Percentiles rank a stretch among this genome's conserved stretches.
Evolutionary conservation across 805 yeast species (phyloP).

Genomic region (Phaffomyces opuntiae): DNA sequence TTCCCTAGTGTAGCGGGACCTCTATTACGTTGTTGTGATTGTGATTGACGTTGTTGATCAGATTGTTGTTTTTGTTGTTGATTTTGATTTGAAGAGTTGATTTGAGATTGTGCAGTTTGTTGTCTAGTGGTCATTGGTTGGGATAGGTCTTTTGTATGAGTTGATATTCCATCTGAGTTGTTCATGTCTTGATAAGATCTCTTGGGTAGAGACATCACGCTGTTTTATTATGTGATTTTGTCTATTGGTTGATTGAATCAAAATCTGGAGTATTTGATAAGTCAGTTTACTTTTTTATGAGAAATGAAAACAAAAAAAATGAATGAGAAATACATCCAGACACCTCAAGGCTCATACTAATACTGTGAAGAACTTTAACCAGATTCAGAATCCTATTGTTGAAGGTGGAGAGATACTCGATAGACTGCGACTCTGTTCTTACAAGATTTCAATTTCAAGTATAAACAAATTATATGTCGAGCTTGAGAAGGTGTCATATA

Average conservation of each 20-base stretch:
- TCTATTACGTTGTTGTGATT: slow-evolving; percentile 19
- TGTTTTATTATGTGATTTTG: too few species aligned
- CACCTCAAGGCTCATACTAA: background rate
- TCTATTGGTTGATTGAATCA: background rate
- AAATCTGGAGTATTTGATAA: too few species aligned
- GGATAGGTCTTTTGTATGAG: background rate
- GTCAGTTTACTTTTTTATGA: background rate
- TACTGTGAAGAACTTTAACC: too few species aligned
- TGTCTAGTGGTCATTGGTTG: slow-evolving; percentile 10
- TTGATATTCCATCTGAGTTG: slow-evolving; percentile 5
- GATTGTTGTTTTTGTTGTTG: background rate
- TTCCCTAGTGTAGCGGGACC: slow-evolving; percentile 26
- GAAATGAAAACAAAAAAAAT: background rate
- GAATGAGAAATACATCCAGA: background rate
- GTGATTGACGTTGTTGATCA: slow-evolving; percentile 1
- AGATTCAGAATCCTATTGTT: too few species aligned
- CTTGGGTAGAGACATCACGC: slow-evolving; percentile 3
- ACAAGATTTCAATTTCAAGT: too few species aligned
- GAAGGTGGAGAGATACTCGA: too few species aligned
- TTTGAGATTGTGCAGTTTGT: slow-evolving; percentile 13
- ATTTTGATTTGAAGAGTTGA: background rate
- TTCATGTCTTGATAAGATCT: slow-evolving; percentile 17
- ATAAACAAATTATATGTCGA: too few species aligned
- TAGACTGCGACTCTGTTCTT: too few species aligned
- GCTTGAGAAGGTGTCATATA: too few species aligned